Evolutionary conservation across 1,284 basidiomycete genomes (phyloP), one percentile per base, ranked within the genome.

Genomic region (Trametes sp.): DNA sequence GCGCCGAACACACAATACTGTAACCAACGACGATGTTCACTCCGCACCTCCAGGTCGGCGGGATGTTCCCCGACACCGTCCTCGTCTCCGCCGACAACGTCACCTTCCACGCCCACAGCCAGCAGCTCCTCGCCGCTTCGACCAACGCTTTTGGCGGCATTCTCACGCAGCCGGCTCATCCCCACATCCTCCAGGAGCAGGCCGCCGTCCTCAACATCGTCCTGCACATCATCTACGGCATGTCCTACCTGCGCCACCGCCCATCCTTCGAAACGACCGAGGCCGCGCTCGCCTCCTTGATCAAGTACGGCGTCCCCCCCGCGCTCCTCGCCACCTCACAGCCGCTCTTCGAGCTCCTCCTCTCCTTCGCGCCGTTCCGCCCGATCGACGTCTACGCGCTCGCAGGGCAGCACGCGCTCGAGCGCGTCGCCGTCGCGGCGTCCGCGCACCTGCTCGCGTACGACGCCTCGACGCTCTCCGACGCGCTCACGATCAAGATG

Each of bases 31-130:
- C 19, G 28, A 29, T 42, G 16, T 61, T 61, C 46, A 24, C 9
- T 8, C 46, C 45, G 5, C 21, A 16, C 28, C 48, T 38, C 52
- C 8, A 19, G 36, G 80, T 81, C 65, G 79, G 83, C 46, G 63
- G 81, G 0, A 69, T 79, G 19, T 77, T 80, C 1, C 83, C 87
- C 4, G 86, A 91, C 70, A 66, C 84, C 51, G 78, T 86, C 64
- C 76, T 91, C 46, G 74, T 89, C 58, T 85, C 90, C 6, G 79
- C 83, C 23, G 90, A 92, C 70, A 81, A 81, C 13, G 87, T 92
- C 44, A 88, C 87, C 71, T 92, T 78, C 69, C 76, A 76, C 53
- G 72, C 72, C 29, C 76, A 78, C 62, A 61, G 70, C 1, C 63
- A 70, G 21, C 65, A 64, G 26, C 62, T 78, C 26, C 62, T 75